Base-by-base conservation (phyloP, 2,329 filamentous ascomycete genomes). In the Gyromitra esculenta region DNA sequence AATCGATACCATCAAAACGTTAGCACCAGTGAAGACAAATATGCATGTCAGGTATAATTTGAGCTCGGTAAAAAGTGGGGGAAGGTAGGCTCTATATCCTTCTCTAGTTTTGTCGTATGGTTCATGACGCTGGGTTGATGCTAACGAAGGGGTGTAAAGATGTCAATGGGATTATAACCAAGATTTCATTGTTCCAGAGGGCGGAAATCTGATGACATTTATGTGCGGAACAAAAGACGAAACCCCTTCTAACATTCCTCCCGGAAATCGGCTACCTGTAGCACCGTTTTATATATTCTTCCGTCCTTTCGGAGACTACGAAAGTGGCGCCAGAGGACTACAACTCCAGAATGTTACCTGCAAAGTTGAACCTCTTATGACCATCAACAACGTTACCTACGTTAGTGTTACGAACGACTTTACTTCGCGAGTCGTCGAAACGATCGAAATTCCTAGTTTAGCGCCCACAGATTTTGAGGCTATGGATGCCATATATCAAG, bases 281-380 rank as follows among this genome's bases (percentile, higher is more conserved):
- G 39, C 54, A 18, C 66, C 66, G 21, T 76, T 68, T 39, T 74
- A 63, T 63, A 52, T 76, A 37, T 76, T 68, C 50, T 73, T 76
- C 50, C 68, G 74, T 8, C 74, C 74, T 35, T 76, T 76, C 25
- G 74, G 74, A 5, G 69, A 68, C 21, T 76, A 76, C 39, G 69
- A 68, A 65, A 73, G 21, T 18, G 74, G 70, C 5, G 18, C 8
- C 0, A 62, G 71, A 56, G 71, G 63, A 37, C 63, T 68, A 15
- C 64, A 73, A 37, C 57, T 76, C 11, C 62, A 50, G 54, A 76
- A 76, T 43, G 13, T 73, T 9, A 76, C 74, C 25, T 76, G 74
- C 52, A 63, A 50, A 15, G 11, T 76, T 5, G 65, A 73, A 37
- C 74, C 74, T 8, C 63, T 56, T 15, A 39, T 74, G 43, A 76